Evolutionary conservation across 768 basidiomycete species (phyloP).

Genomic region (Sporobolomyces phaffii): DNA sequence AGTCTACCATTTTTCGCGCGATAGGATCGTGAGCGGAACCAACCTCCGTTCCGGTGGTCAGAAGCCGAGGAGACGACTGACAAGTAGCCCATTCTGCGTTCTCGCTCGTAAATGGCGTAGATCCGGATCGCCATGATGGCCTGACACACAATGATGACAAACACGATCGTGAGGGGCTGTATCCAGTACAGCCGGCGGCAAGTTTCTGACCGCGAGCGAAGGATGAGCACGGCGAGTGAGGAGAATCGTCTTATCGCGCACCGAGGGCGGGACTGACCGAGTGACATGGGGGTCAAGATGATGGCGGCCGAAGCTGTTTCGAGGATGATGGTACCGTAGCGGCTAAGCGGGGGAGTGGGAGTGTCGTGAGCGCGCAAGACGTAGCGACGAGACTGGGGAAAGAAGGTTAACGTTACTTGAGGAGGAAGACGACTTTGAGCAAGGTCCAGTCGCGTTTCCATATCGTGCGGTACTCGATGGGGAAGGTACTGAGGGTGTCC

Average conservation of each 20-base stretch:
- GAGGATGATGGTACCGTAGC: neutral
- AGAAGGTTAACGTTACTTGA: no score
- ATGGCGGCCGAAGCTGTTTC: neutral
- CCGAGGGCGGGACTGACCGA: neutral
- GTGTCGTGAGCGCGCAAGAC: neutral
- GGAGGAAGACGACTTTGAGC: neutral
- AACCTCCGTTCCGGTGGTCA: no score
- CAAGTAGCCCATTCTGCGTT: neutral
- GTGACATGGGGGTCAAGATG: neutral
- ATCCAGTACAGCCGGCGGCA: slow-evolving; percentile 1
- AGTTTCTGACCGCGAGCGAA: neutral
- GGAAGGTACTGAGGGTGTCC: neutral
- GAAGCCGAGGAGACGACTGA: neutral
- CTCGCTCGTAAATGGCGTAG: slow-evolving; percentile 4
- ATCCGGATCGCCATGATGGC: neutral
- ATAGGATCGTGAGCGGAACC: neutral
- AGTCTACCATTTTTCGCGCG: neutral
- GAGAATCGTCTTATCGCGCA: neutral
- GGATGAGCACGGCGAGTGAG: no score
- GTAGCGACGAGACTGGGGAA: neutral
- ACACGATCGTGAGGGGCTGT: slow-evolving; percentile 4
- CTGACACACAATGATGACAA: neutral
- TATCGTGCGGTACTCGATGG: neutral
- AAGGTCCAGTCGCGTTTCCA: slow-evolving; percentile 1
- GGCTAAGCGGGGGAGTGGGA: neutral